A percentile compares a stretch with the other conserved stretches of the same genome.
Evolutionary conservation across 108 stramenopile species (phyloP).

Genomic region (Schizochytrium sp.): DNA sequence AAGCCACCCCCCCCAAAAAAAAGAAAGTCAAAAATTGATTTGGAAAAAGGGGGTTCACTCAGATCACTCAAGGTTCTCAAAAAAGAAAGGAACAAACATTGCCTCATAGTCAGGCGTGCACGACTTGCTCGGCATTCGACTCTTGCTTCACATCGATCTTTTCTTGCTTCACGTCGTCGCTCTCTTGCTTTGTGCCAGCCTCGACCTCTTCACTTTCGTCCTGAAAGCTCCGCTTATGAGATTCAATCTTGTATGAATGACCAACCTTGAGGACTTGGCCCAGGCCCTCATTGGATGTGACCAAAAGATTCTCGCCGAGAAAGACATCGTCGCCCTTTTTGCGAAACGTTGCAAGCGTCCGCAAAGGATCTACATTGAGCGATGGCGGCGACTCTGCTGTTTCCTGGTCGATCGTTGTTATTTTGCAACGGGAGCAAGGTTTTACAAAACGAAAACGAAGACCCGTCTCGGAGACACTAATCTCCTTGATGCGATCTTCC

Average conservation of each 20-base stretch:
- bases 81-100: too few relatives aligned
- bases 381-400: neutral
- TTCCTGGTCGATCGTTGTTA: constrained; percentile 45
- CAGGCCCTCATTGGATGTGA: constrained; percentile 23
- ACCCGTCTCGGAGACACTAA: neutral
- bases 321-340: constrained; percentile 34
- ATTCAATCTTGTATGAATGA: constrained; percentile 21
- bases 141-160: too few relatives aligned
- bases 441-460: constrained; percentile 34
- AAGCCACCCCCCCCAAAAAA: too few relatives aligned
- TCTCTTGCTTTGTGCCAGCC: too few relatives aligned
- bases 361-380: constrained; percentile 14
- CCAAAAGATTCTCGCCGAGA: constrained; percentile 38
- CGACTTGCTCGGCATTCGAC: too few relatives aligned
- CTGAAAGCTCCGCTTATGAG: neutral
- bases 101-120: too few relatives aligned
- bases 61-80: too few relatives aligned
- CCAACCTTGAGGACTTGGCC: constrained; percentile 32
- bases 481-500: constrained; percentile 41
- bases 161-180: too few relatives aligned
- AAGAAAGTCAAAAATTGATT: too few relatives aligned
- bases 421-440: constrained; percentile 46
- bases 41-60: too few relatives aligned
- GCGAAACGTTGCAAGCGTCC: constrained; percentile 35
- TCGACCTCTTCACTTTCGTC: too few relatives aligned